phyloP scores from a whole-genome alignment of 75 land plant genomes.

The Picea glauca region DNA sequence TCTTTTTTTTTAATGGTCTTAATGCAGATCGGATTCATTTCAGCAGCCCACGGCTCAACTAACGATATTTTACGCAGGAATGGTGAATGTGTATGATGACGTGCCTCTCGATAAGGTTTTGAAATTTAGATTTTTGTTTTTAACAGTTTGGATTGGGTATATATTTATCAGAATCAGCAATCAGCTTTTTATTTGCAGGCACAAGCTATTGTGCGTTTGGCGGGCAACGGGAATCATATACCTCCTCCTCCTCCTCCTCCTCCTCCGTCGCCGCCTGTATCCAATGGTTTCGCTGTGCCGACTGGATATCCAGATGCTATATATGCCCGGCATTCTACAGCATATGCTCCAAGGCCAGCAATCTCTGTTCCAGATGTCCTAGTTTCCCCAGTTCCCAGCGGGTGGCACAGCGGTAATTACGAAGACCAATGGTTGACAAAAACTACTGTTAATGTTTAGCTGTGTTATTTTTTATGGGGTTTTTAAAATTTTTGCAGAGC shows the following conservation, averaged over 20 bases:
- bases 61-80: constrained; percentile 50
- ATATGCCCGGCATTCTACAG: no score
- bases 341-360: no score
- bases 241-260: background rate
- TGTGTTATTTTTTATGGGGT: no score
- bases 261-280: background rate
- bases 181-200: constrained; percentile 16
- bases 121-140: background rate
- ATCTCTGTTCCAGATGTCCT: no score
- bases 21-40: background rate
- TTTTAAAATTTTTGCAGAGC: constrained; percentile 11
- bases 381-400: no score
- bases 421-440: no score
- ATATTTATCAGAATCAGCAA: background rate
- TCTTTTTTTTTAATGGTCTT: background rate
- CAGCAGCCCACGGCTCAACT: constrained; percentile 19
- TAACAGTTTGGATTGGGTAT: background rate
- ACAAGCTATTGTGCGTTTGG: constrained; percentile 21
- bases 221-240: constrained; percentile 3
- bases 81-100: constrained; percentile 45
- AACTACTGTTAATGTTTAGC: no score
- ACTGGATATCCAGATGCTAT: no score
- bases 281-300: no score
- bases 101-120: constrained; percentile 46
- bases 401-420: no score